Percentiles rank a stretch among this genome's conserved stretches.
phyloP scores from a whole-genome alignment of 2,329 filamentous ascomycete species.

The Sarocladiaceae sp. region DNA sequence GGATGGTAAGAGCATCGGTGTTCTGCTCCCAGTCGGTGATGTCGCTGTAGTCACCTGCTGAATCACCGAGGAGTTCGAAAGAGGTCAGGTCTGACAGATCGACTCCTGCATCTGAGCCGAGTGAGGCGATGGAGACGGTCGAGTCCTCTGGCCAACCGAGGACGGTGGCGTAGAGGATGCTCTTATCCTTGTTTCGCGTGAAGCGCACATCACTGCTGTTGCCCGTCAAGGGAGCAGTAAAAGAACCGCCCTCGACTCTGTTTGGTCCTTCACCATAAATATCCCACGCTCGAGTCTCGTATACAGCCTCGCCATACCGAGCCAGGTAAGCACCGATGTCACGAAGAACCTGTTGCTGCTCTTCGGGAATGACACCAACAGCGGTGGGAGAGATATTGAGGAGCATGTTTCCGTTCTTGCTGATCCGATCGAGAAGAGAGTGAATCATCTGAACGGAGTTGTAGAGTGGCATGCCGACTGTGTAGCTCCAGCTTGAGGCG shows the following conservation, averaged over 20 bases:
- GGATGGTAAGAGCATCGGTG: conserved; percentile 10
- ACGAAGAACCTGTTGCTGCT: conserved; percentile 12
- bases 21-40: conserved; percentile 10
- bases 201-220: conserved; percentile 14
- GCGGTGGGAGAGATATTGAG: conserved; percentile 45
- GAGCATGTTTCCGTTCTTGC: conserved; percentile 53
- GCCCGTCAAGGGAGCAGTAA: conserved; percentile 12
- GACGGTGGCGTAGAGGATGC: conserved; percentile 12
- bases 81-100: conserved; percentile 6
- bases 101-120: conserved; percentile 10
- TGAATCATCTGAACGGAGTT: conserved; percentile 24
- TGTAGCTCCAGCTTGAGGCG: conserved; percentile 15
- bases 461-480: conserved; percentile 15
- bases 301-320: conserved; percentile 12
- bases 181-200: conserved; percentile 12
- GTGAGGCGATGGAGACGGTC: conserved; percentile 9
- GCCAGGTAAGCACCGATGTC: conserved; percentile 13
- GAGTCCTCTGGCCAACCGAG: conserved; percentile 13
- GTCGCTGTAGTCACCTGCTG: conserved; percentile 11
- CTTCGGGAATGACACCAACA: conserved; percentile 9
- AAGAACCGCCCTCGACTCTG: conserved; percentile 13
- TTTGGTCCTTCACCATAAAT: conserved; percentile 15
- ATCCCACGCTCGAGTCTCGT: conserved; percentile 13
- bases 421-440: conserved; percentile 46
- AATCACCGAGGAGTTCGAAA: conserved; percentile 10